Evolutionary conservation across 495 filamentous ascomycete species (phyloP).

Genomic region (Bryoglossum gracile): DNA sequence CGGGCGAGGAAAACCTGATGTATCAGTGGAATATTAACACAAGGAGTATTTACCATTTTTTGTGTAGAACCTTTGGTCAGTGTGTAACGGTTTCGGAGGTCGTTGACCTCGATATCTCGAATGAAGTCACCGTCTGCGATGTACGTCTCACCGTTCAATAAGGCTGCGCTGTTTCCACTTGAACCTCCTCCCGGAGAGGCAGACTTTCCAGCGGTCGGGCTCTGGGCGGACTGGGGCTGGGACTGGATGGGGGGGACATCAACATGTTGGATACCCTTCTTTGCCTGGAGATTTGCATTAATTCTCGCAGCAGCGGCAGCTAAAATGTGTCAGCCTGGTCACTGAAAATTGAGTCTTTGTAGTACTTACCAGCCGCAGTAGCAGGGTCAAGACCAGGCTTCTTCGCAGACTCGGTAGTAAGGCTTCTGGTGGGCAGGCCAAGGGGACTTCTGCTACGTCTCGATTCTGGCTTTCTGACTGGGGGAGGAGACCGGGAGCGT

Average conservation of each 20-base stretch:
- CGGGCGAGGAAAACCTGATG: slow-evolving; percentile 47
- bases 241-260: slow-evolving; percentile 84
- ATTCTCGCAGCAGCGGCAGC: slow-evolving; percentile 90
- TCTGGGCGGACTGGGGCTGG: slow-evolving; percentile 56
- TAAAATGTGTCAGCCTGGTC: slow-evolving; percentile 28
- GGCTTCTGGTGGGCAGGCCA: slow-evolving; percentile 40
- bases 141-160: slow-evolving; percentile 81
- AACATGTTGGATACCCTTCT: slow-evolving; percentile 88
- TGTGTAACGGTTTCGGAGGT: slow-evolving; percentile 92
- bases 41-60: slow-evolving; percentile 92
- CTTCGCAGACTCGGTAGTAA: slow-evolving; percentile 29
- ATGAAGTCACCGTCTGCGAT: slow-evolving; percentile 95
- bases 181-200: slow-evolving; percentile 20
- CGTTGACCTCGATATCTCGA: slow-evolving; percentile 97
- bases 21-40: slow-evolving; percentile 69
- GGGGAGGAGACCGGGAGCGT: slow-evolving; percentile 72
- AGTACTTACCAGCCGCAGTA: slow-evolving; percentile 68
- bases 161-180: slow-evolving; percentile 42
- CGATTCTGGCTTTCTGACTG: slow-evolving; percentile 40
- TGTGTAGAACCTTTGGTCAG: slow-evolving; percentile 96
- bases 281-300: slow-evolving; percentile 85
- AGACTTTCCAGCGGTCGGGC: slow-evolving; percentile 19
- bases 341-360: not conserved
- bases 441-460: slow-evolving; percentile 77
- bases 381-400: slow-evolving; percentile 58